phyloP scores from a whole-genome alignment of 108 stramenopile species.

The Nitzschia sp. region DNA sequence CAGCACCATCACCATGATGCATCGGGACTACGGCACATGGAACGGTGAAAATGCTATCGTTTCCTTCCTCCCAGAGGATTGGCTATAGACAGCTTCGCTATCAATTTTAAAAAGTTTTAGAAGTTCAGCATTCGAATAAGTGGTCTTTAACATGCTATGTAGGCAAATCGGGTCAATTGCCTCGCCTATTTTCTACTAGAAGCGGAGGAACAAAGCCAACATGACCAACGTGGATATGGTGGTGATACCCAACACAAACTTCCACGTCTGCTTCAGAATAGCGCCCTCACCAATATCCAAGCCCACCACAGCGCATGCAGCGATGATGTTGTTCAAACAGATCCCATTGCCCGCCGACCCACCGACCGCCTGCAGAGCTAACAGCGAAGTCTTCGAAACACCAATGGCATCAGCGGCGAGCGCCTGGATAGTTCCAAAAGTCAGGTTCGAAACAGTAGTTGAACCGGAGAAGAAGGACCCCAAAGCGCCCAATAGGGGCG shows the following conservation, averaged over 20 bases:
- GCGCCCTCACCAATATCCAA: constrained; percentile 57
- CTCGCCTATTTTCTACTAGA: too few species aligned
- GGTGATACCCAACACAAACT: constrained; percentile 45
- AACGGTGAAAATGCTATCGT: too few species aligned
- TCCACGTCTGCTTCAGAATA: constrained; percentile 51
- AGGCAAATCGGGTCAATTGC: too few species aligned
- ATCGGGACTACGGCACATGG: too few species aligned
- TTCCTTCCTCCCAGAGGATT: too few species aligned
- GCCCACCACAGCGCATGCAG: constrained; percentile 60
- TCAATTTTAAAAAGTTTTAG: too few species aligned
- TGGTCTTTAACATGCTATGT: too few species aligned
- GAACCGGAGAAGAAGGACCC: constrained; percentile 70
- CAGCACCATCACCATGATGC: too few species aligned
- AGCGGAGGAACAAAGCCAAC: constrained; percentile 57
- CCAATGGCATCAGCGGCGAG: constrained; percentile 66
- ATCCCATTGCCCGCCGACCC: constrained; percentile 73
- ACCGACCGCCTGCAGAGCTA: constrained; percentile 65
- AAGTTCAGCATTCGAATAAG: too few species aligned
- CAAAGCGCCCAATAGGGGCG: constrained; percentile 53
- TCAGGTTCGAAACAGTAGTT: constrained; percentile 69
- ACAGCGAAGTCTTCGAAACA: constrained; percentile 42
- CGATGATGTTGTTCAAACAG: constrained; percentile 70
- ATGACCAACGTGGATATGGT: constrained; percentile 54
- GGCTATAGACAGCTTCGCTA: too few species aligned
- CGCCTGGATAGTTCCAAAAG: constrained; percentile 61